A percentile compares a stretch with the other conserved stretches of the same genome.
These are phyloP conservation scores for Fereydounia khargensis DNA, from an alignment of 1,284 basidiomycete genomes.

Conservation along the genomic window DNA sequence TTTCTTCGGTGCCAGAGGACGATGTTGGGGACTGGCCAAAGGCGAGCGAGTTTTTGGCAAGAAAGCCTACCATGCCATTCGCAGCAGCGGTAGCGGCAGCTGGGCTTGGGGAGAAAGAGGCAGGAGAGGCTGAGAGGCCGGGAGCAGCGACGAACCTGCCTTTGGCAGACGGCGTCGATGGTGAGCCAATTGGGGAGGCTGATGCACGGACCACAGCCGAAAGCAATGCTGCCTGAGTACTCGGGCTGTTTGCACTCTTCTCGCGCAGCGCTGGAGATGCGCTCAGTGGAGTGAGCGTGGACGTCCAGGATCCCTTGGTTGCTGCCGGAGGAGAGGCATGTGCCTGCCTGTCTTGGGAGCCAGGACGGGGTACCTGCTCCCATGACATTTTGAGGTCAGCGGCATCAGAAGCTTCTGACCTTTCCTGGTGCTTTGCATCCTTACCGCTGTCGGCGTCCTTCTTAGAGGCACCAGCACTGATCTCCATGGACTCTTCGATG, in stretches of 20 bases:
- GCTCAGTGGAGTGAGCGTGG: conserved; percentile 14
- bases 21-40: too few relatives aligned
- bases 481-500: conserved; percentile 28
- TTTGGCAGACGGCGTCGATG: conserved; percentile 12
- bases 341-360: too few relatives aligned
- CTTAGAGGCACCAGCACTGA: conserved; percentile 8
- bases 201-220: conserved; percentile 31
- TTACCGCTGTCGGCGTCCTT: too few relatives aligned
- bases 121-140: too few relatives aligned
- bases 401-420: not conserved
- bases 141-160: too few relatives aligned
- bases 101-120: too few relatives aligned
- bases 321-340: too few relatives aligned
- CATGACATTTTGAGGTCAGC: conserved; percentile 1
- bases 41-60: conserved; percentile 20
- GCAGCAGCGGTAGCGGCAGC: too few relatives aligned
- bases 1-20: too few relatives aligned
- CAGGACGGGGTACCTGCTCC: not conserved
- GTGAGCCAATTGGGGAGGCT: conserved; percentile 5
- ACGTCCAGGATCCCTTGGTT: too few relatives aligned
- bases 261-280: conserved; percentile 20
- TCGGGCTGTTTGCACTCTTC: conserved; percentile 12
- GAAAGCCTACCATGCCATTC: conserved; percentile 27
- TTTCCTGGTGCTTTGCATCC: not conserved
- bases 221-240: conserved; percentile 26